Evolutionary conservation across 257 asterid genomes (phyloP).

Genomic region (Solanum corneliomulleri): DNA sequence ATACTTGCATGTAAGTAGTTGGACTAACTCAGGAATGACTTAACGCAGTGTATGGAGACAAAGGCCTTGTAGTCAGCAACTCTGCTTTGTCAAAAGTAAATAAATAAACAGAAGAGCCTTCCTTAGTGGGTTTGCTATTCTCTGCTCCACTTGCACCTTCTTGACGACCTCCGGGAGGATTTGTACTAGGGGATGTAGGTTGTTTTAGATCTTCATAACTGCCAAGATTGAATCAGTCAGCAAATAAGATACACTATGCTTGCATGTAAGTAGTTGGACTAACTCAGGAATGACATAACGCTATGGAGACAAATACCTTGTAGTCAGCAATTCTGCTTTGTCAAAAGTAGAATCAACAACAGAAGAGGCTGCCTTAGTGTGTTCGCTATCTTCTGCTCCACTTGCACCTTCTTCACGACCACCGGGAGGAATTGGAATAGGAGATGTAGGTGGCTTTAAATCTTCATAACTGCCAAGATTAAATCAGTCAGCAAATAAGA

Average conservation of each 20-base stretch:
- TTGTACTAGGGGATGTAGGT: slow-evolving; percentile 44
- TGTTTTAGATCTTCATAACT: slow-evolving; percentile 68
- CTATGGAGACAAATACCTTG: slow-evolving; percentile 13
- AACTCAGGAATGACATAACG: not conserved
- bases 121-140: not conserved
- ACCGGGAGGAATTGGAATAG: slow-evolving; percentile 9
- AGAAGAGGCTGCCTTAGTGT: not conserved
- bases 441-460: slow-evolving; percentile 17
- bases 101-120: not conserved
- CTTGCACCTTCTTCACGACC: not conserved
- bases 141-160: not conserved
- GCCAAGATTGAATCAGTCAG: slow-evolving; percentile 5
- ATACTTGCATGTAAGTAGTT: not conserved
- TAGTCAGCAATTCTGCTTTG: not conserved
- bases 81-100: not conserved
- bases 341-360: not conserved
- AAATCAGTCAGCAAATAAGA: slow-evolving; percentile 2
- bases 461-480: slow-evolving; percentile 7
- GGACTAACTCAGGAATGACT: not conserved
- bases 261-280: not conserved
- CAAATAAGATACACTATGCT: not conserved
- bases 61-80: not conserved
- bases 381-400: not conserved
- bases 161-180: slow-evolving; percentile 2
- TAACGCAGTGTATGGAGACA: slow-evolving; percentile 20